Percentiles rank a stretch among this genome's conserved stretches.
Conservation (phyloP, 2,329 filamentous ascomycete species). For the Fusarium stilboides region DNA sequence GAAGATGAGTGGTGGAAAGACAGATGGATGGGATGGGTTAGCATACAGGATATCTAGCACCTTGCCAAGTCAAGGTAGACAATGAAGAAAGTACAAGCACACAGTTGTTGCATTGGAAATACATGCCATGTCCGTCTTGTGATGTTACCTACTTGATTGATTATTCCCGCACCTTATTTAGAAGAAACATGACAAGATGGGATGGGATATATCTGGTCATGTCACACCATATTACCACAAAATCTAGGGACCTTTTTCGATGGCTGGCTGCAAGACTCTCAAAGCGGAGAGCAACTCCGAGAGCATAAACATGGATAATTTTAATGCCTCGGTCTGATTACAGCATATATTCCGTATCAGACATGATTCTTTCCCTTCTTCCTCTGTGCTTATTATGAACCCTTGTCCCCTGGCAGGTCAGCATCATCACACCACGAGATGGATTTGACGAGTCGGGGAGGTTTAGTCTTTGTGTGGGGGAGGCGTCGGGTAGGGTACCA, state of each 20-base stretch:
- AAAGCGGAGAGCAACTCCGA: slow-evolving; percentile 41
- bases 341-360: slow-evolving; percentile 10
- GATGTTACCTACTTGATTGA: neutral
- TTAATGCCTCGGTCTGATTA: slow-evolving; percentile 29
- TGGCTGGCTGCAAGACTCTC: slow-evolving; percentile 17
- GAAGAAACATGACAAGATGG: slow-evolving; percentile 11
- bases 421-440: slow-evolving; percentile 40
- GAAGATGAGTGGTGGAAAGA: slow-evolving; percentile 21
- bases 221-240: slow-evolving; percentile 14
- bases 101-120: slow-evolving; percentile 2
- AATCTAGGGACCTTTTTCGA: slow-evolving; percentile 9
- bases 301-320: slow-evolving; percentile 15
- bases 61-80: slow-evolving; percentile 27
- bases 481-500: slow-evolving; percentile 19
- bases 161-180: slow-evolving; percentile 1
- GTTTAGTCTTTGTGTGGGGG: slow-evolving; percentile 16
- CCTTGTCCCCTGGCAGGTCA: slow-evolving; percentile 24
- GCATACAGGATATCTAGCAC: slow-evolving; percentile 26
- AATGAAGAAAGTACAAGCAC: slow-evolving; percentile 10
- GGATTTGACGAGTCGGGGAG: slow-evolving; percentile 12
- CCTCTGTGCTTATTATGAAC: slow-evolving; percentile 21
- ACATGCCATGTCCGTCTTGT: neutral
- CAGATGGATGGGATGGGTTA: slow-evolving; percentile 6
- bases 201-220: slow-evolving; percentile 12
- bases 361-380: slow-evolving; percentile 13